These are phyloP conservation scores for Solanum appendiculatum DNA, from an alignment of 257 asterid genomes.

Conservation along the genomic window DNA sequence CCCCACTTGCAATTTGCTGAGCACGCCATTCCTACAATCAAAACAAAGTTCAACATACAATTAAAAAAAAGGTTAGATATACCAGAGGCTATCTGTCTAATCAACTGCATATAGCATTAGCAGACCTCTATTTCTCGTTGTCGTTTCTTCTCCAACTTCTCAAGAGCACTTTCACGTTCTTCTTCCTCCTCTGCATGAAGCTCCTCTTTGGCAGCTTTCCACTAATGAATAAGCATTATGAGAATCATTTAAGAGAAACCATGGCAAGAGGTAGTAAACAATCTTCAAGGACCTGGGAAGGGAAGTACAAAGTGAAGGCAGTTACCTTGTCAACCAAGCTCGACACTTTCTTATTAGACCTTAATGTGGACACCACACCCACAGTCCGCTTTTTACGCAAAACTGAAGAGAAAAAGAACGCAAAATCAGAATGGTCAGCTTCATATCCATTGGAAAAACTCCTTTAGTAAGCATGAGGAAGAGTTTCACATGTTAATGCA, in stretches of 20 bases:
- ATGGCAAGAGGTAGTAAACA: neutral
- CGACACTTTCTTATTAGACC: constrained; percentile 89
- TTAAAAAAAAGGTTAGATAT: neutral
- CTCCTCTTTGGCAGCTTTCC: constrained; percentile 99
- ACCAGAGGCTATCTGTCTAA: neutral
- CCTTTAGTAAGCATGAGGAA: neutral
- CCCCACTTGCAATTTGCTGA: constrained; percentile 84
- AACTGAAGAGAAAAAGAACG: constrained; percentile 26
- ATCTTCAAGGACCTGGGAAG: neutral
- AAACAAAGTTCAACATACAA: constrained; percentile 13
- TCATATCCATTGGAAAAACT: neutral
- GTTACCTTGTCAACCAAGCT: constrained; percentile 94
- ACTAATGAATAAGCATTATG: constrained; percentile 27
- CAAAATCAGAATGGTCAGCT: neutral
- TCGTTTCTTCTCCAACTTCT: constrained; percentile 70
- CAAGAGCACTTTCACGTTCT: constrained; percentile 70
- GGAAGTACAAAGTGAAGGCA: neutral
- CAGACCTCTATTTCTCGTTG: constrained; percentile 88
- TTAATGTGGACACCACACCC: constrained; percentile 61
- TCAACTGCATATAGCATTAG: neutral
- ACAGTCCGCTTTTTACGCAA: constrained; percentile 69
- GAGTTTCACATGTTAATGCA: neutral
- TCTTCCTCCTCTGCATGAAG: constrained; percentile 68
- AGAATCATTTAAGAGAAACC: neutral
- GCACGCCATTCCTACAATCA: constrained; percentile 80